Evolutionary conservation across 2,329 filamentous ascomycete genomes (phyloP), one percentile per base, ranked within the genome.

Genomic region (Capronia coronata): DNA sequence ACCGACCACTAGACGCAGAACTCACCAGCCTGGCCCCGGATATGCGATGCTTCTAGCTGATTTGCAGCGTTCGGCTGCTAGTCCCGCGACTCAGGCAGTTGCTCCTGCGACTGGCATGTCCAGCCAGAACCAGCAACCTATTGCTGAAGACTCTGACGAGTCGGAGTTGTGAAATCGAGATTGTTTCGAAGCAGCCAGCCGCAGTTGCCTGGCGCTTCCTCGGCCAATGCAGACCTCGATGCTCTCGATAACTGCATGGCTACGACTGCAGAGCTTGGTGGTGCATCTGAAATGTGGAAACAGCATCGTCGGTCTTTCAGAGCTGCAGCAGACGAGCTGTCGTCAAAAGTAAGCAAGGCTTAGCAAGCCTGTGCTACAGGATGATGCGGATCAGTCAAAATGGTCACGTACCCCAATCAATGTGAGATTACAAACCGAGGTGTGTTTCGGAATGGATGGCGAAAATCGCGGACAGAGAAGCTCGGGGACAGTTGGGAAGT

Each of bases 1-100:
- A 27, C 9, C 32, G 2, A 18, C 39, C 14, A 10, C 44, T 11
- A 21, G 27, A 25, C 48, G 37, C 29, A 37, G 46, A 5, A 34
- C 13, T 21, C 37, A 34, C 7, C 18, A 27, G n/a, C 46, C 46
- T 13, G 46, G 46, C 6, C 39, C 39, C 5, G 46, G 46, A 9
- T 49, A 43, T 19, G 30, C 21, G 9, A 1, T 16, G 25, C 45
- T 48, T 7, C 27, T 48, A 18, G 29, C 16, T 11, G 45, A 42
- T 13, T 29, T 48, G 34, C 3, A 37, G n/a, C 10, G 30, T 18
- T 18, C 16, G 14, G n/a, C 34, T 37, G 18, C 14, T 18, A n/a
- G 16, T 18, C 11, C 34, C 34, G 14, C 14, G 13, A 19, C 5
- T 8, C 7, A 18, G 14, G 34, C 5, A 37, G 34, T 18, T 11